These are phyloP conservation scores for Phytophthora aleatoria DNA, from an alignment of 352 stramenopile genomes.

Conservation along the genomic window DNA sequence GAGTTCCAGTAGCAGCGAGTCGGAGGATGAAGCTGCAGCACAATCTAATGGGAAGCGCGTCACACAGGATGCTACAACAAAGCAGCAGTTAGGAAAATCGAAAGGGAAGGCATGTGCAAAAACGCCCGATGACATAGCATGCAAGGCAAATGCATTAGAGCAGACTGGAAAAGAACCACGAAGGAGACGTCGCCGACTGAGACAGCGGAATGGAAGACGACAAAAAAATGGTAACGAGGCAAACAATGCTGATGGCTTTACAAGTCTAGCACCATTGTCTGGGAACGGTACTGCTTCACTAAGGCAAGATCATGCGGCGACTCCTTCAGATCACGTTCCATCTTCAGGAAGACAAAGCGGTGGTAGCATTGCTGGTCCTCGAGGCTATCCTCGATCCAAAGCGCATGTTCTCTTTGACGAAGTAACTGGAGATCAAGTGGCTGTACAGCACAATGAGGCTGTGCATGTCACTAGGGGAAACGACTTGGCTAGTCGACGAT, in stretches of 20 bases:
- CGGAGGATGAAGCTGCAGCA: conserved; percentile 4
- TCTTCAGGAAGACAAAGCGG: neutral
- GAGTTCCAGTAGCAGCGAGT: conserved; percentile 19
- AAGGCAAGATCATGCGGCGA: neutral
- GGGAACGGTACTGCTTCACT: neutral
- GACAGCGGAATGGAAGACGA: conserved; percentile 27
- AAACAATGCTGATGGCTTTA: conserved; percentile 4
- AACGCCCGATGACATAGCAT: conserved; percentile 5
- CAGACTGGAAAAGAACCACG: conserved; percentile 21
- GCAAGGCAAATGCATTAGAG: conserved; percentile 16
- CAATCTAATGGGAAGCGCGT: conserved; percentile 24
- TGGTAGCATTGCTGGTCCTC: neutral
- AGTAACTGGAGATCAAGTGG: conserved; percentile 30
- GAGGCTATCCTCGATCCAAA: conserved; percentile 29
- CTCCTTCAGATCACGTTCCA: conserved; percentile 4
- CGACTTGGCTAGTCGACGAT: conserved; percentile 3
- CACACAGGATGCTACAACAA: neutral
- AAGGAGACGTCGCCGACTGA: conserved; percentile 32
- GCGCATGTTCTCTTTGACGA: conserved; percentile 52
- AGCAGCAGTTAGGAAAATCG: neutral
- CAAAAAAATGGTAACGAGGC: conserved; percentile 14
- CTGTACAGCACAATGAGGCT: conserved; percentile 10
- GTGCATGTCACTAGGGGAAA: neutral
- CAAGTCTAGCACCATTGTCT: neutral
- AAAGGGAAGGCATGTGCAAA: conserved; percentile 2